Base-by-base conservation (phyloP, 129 eudicot species). In the Flaveria robusta region DNA sequence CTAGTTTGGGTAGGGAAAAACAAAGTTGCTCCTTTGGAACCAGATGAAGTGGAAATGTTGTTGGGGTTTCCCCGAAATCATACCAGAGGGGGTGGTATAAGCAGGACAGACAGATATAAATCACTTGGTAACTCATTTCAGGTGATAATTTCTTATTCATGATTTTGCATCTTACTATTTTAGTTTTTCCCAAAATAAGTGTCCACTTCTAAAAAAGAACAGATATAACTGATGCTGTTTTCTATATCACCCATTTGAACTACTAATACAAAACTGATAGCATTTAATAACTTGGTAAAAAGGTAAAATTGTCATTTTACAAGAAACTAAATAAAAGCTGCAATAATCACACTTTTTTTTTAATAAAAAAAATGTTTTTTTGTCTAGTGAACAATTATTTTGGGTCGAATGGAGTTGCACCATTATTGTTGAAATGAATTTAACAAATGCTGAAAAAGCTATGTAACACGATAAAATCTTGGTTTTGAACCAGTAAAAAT, bases 51-150 rank as follows among this genome's bases (percentile, higher is more conserved):
- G 11, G 97, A 93, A 59, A 85, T 86, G 87, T 68, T 93, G 5
- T 83, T 93, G 70, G 98, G 98, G 34, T 93, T 93, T 60, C 98
- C 98, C 0, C 84, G 78, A 76, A 90, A 91, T 51, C 98, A 93
- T 81, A 93, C 98, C 0, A 79, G 98, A 29, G 98, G 98, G 29
- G 96, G 97, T 62, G 98, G 98, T 10, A 87, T 90, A 5, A 88
- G 96, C 52, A 74, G 98, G 82, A 93, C 97, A 0, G 98, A 93
- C 10, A 72, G 97, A 74, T 88, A 87, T 63, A 93, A 93, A 16
- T 93, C 98, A 2, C 87, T 91, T 13, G 98, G 98, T 9, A 91
- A 93, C 75, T 93, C 98, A 0, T 93, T 93, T 68, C 98, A 93
- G 96, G 98, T 90, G 10, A 82, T 75, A 39, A 81, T 70, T 75